Evolutionary conservation across 371 early-diverging fungal species (phyloP), one percentile per base, ranked within the genome.

Genomic region (Mucor irregularis): DNA sequence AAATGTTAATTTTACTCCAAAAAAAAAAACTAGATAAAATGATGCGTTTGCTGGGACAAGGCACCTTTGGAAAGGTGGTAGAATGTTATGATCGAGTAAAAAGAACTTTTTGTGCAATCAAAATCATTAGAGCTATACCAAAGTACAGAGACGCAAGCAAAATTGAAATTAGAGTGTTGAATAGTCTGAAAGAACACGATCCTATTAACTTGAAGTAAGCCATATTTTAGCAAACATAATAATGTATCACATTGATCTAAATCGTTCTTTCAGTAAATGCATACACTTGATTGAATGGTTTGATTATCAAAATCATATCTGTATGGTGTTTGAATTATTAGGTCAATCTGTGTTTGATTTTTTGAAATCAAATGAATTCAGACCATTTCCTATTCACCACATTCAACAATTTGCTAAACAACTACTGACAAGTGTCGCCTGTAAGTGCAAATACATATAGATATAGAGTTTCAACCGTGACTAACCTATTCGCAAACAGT

Each of bases 61-160:
- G 98, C 13, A 98, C 98, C 0, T 98, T 96, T 82, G 98, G 98
- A 51, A 94, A 93, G 66, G 98, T 98, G 11, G 90, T 93, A 22
- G 88, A 94, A 64, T 94, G 93, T 56, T 86, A 71, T 47, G 97
- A 97, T 64, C 68, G 80, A 17, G 70, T 73, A 4, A 75, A 73
- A 24, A 69, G 84, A 11, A 69, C 71, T 14, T 76, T 78, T 52
- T 83, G 70, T 50, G 84, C 59, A 77, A 64, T 98, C 63, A 98
- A 98, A 75, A 90, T 98, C 35, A 93, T 97, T 48, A 87, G 95
- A 30, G 90, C 96, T 5, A 81, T 96, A 38, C 92, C 86, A 61
- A 98, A 98, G 73, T 98, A 97, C 77, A 85, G 90, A 31, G 96
- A 97, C 35, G 98, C 98, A 1, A 88, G 94, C 58, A 79, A 84